phyloP scores from a whole-genome alignment of 176 grass and related monocot genomes.

The Hyparrhenia diplandra region DNA sequence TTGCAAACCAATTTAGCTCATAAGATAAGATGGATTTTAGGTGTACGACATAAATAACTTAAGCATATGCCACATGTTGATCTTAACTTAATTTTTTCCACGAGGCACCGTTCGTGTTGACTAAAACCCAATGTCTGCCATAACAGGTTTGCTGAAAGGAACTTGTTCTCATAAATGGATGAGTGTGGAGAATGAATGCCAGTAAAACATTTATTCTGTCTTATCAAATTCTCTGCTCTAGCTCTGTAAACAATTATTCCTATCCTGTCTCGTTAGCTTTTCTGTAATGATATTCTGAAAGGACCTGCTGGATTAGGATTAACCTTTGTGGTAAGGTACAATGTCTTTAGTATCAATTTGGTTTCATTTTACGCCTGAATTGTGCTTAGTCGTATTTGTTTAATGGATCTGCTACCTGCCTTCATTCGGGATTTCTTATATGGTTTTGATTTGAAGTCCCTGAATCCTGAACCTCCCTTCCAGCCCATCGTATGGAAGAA shows the following conservation, averaged over 20 bases:
- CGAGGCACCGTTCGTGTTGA: background rate
- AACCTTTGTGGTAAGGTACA: background rate
- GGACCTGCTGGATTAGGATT: background rate
- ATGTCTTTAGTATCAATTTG: background rate
- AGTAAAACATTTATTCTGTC: background rate
- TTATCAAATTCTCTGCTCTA: constrained; percentile 1
- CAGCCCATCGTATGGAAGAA: background rate
- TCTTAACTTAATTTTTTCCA: background rate
- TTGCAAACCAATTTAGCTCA: background rate
- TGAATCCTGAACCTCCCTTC: background rate
- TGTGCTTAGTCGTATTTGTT: background rate
- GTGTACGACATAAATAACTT: background rate
- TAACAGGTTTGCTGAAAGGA: constrained; percentile 21
- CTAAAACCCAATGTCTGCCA: background rate
- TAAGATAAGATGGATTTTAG: background rate
- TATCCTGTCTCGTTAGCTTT: background rate
- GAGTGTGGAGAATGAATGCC: background rate
- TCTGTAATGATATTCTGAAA: background rate
- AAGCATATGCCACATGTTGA: background rate
- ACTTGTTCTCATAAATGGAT: background rate
- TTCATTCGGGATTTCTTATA: background rate
- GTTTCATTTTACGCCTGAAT: background rate
- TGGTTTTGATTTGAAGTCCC: background rate
- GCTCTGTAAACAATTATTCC: background rate
- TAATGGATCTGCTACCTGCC: background rate